Conservation (phyloP, 1,284 basidiomycete genomes). For the Ceratobasidium sp. region DNA sequence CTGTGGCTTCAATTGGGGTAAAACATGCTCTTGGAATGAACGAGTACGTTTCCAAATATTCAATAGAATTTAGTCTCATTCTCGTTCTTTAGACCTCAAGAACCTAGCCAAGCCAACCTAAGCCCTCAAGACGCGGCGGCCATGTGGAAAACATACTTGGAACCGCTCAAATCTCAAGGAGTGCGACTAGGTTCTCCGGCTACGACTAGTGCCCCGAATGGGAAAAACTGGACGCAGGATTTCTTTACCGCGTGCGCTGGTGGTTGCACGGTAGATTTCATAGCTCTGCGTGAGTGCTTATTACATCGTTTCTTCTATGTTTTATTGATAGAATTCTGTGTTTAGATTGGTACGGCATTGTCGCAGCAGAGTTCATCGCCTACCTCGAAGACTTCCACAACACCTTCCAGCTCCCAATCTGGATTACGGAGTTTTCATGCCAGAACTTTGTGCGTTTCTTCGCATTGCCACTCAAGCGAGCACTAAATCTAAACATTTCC, state of each 20-base stretch:
- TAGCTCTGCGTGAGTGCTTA: conserved; percentile 55
- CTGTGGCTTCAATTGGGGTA: conserved; percentile 49
- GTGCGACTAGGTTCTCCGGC: conserved; percentile 58
- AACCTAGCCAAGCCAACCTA: conserved; percentile 49
- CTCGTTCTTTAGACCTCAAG: conserved; percentile 50
- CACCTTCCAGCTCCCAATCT: conserved; percentile 63
- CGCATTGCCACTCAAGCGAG: neutral
- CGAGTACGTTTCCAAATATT: conserved; percentile 48
- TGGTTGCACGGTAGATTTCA: conserved; percentile 59
- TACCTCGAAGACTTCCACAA: conserved; percentile 65
- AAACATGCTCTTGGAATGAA: conserved; percentile 55
- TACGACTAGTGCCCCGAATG: conserved; percentile 56
- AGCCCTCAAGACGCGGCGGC: conserved; percentile 47
- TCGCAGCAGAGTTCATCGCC: conserved; percentile 61
- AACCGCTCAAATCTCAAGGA: conserved; percentile 51
- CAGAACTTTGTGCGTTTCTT: conserved; percentile 55
- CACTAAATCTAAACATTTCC: neutral
- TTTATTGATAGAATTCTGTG: neutral
- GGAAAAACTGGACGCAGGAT: conserved; percentile 58
- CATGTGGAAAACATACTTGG: conserved; percentile 48
- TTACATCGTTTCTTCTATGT: conserved; percentile 39
- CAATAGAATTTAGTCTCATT: neutral
- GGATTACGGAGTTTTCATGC: conserved; percentile 77
- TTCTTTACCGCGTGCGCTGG: conserved; percentile 57
- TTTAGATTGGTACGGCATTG: conserved; percentile 67